A percentile compares a stretch with the other conserved stretches of the same genome.
Evolutionary conservation across 805 yeast genomes (phyloP).

Genomic region (Isabelozyma heimii): DNA sequence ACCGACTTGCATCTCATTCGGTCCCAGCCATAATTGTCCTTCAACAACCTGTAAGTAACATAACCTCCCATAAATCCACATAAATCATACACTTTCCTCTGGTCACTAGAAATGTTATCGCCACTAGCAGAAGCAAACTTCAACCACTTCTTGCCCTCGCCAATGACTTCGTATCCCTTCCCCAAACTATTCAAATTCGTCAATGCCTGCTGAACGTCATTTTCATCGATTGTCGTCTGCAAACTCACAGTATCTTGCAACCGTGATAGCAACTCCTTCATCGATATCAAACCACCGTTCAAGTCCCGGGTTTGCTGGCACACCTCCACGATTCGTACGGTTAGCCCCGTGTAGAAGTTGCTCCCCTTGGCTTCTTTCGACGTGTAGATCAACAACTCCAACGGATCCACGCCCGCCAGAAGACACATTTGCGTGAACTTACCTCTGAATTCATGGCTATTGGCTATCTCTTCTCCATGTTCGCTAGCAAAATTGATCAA

Average conservation of each 20-base stretch:
- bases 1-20: constrained; percentile 56
- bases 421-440: constrained; percentile 76
- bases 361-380: constrained; percentile 30
- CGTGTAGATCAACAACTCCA: constrained; percentile 36
- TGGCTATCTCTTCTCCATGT: constrained; percentile 64
- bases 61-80: constrained; percentile 74
- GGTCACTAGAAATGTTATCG: constrained; percentile 50
- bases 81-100: constrained; percentile 66
- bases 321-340: constrained; percentile 72
- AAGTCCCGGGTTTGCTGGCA: constrained; percentile 66
- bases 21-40: constrained; percentile 80
- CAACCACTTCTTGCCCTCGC: constrained; percentile 56
- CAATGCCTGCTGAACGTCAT: constrained; percentile 59
- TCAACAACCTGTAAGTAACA: constrained; percentile 59
- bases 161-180: constrained; percentile 64
- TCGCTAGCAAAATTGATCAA: constrained; percentile 71
- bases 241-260: constrained; percentile 27
- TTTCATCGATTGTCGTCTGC: constrained; percentile 31
- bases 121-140: constrained; percentile 25
- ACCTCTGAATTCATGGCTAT: constrained; percentile 60
- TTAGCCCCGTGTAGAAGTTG: constrained; percentile 65
- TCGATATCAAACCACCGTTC: constrained; percentile 79
- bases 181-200: constrained; percentile 57
- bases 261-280: constrained; percentile 39
- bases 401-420: constrained; percentile 82